phyloP scores from a whole-genome alignment of 495 filamentous ascomycete species.

The Daldinia decipiens region DNA sequence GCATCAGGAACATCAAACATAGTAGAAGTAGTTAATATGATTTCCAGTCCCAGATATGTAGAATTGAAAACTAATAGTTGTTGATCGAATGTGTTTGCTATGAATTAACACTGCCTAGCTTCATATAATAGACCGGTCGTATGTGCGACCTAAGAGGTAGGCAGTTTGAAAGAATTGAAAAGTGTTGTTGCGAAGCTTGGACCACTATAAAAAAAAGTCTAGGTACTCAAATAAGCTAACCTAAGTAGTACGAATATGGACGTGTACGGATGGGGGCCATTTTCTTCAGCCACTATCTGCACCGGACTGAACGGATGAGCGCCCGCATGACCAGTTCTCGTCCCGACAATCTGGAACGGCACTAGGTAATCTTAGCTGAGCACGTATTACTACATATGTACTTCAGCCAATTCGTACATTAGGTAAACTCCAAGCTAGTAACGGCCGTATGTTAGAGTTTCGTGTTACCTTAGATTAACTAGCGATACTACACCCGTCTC shows the following conservation, averaged over 20 bases:
- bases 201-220: conserved; percentile 18
- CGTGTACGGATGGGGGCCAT: conserved; percentile 1
- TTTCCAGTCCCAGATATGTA: background rate
- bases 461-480: conserved; percentile 35
- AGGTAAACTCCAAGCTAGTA: conserved; percentile 24
- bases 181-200: conserved; percentile 19
- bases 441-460: conserved; percentile 36
- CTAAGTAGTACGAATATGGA: background rate
- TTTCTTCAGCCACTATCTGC: conserved; percentile 14
- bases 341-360: conserved; percentile 30
- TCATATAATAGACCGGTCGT: background rate
- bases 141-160: background rate
- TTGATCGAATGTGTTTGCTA: background rate
- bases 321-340: conserved; percentile 24
- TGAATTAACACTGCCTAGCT: background rate
- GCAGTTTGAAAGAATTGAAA: conserved; percentile 11
- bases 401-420: conserved; percentile 8
- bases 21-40: background rate
- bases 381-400: background rate
- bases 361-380: conserved; percentile 32
- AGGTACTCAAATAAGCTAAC: background rate
- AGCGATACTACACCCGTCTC: conserved; percentile 4
- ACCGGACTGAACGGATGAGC: conserved; percentile 26
- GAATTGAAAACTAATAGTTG: background rate
- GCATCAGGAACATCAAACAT: conserved; percentile 66